These are phyloP conservation scores for Solanum peruvianum DNA, from an alignment of 257 asterid species.

Conservation along the genomic window DNA sequence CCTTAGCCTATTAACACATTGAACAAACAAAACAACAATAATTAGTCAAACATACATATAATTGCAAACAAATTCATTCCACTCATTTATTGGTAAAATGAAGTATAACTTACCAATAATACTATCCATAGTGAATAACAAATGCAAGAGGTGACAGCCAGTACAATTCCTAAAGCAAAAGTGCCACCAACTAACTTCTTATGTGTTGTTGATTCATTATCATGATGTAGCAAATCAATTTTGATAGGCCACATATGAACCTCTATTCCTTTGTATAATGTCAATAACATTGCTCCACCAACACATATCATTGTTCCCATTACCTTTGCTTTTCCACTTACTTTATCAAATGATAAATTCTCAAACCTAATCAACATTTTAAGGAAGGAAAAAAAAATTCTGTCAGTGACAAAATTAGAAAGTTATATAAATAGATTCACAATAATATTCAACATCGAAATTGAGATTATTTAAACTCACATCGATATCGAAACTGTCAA, in stretches of 20 bases:
- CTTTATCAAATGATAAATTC: not conserved
- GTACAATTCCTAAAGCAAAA: constrained; percentile 4
- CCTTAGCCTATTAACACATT: constrained; percentile 24
- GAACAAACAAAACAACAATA: not conserved
- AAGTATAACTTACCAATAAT: constrained; percentile 4
- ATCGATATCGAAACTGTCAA: not conserved
- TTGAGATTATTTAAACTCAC: too few relatives aligned
- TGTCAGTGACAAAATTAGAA: not conserved
- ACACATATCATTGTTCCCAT: constrained; percentile 10
- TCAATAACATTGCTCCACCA: constrained; percentile 15
- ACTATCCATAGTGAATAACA: constrained; percentile 10
- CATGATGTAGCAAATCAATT: constrained; percentile 2
- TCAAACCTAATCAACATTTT: constrained; percentile 2
- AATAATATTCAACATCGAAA: too few relatives aligned
- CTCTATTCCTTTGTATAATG: constrained; percentile 7
- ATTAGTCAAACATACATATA: not conserved
- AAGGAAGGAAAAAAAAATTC: not conserved
- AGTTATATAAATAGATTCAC: not conserved
- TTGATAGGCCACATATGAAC: constrained; percentile 7
- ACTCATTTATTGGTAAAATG: not conserved
- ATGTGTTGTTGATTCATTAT: not conserved
- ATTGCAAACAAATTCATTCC: not conserved
- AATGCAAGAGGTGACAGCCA: constrained; percentile 10
- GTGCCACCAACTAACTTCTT: not conserved
- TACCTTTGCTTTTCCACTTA: constrained; percentile 13